A percentile compares a stretch with the other conserved stretches of the same genome.
Evolutionary conservation across 495 filamentous ascomycete genomes (phyloP).

Genomic region (Hyaloscypha hepaticicola): DNA sequence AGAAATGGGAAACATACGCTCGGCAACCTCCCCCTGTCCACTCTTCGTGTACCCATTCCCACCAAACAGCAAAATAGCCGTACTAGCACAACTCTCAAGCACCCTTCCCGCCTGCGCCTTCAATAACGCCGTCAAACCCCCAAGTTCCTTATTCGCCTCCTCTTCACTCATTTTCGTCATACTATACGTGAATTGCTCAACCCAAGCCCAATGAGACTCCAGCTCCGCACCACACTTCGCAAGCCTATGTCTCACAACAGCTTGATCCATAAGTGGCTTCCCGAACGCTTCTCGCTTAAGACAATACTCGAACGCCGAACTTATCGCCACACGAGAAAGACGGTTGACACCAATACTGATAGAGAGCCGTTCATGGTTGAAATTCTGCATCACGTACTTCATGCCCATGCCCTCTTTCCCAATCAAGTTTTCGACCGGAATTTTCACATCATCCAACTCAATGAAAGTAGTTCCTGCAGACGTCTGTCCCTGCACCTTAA

Average conservation of each 20-base stretch:
- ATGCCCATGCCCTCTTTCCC: constrained; percentile 71
- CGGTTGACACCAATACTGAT: constrained; percentile 64
- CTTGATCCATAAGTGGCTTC: constrained; percentile 68
- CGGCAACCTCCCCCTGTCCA: constrained; percentile 69
- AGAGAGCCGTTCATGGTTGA: constrained; percentile 75
- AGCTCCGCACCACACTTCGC: constrained; percentile 68
- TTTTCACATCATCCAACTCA: constrained; percentile 64
- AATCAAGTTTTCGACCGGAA: constrained; percentile 67
- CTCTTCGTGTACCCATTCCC: constrained; percentile 69
- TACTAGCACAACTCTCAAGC: constrained; percentile 66
- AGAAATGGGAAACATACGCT: constrained; percentile 52
- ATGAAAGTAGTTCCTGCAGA: constrained; percentile 73
- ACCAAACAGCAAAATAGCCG: constrained; percentile 67
- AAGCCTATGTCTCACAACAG: constrained; percentile 69
- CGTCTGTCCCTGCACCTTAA: constrained; percentile 59
- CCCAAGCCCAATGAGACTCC: constrained; percentile 70
- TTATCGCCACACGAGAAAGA: constrained; percentile 61
- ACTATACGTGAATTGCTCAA: constrained; percentile 73
- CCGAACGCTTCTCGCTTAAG: constrained; percentile 75
- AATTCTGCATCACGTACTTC: constrained; percentile 78
- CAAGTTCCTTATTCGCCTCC: constrained; percentile 62
- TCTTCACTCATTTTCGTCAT: constrained; percentile 61
- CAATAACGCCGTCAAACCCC: constrained; percentile 65
- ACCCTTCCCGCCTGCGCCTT: constrained; percentile 73
- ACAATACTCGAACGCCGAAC: constrained; percentile 64